A percentile compares a stretch with the other conserved stretches of the same genome.
These are phyloP conservation scores for Castanea crenata DNA, from an alignment of 306 rosid genomes.

Conservation along the genomic window DNA sequence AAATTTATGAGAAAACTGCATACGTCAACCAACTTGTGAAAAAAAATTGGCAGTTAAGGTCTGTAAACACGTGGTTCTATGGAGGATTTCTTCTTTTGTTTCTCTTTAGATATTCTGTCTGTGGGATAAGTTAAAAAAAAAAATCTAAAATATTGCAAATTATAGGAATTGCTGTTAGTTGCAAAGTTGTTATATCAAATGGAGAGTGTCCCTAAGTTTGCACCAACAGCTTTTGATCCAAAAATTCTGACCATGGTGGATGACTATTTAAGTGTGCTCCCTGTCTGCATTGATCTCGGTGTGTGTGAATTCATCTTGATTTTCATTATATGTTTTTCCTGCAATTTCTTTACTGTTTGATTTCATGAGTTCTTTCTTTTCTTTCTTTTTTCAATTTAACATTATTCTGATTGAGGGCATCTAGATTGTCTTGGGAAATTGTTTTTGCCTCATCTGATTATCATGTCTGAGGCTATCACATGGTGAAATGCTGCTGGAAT, in stretches of 20 bases:
- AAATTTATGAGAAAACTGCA: background rate
- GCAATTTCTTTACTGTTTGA: background rate
- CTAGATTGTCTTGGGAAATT: conserved; percentile 6
- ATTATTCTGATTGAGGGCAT: conserved; percentile 13
- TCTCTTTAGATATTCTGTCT: too few relatives aligned
- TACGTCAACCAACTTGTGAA: background rate
- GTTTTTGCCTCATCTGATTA: background rate
- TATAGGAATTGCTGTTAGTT: too few relatives aligned
- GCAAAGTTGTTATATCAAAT: too few relatives aligned
- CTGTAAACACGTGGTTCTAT: background rate
- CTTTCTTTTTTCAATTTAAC: background rate
- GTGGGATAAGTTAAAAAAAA: too few relatives aligned
- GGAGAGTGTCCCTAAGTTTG: too few relatives aligned
- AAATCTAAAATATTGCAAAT: too few relatives aligned
- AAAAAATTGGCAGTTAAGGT: background rate
- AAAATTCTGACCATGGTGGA: background rate
- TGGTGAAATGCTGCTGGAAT: conserved; percentile 18
- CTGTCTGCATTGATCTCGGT: background rate
- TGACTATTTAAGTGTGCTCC: background rate
- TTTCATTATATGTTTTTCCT: background rate
- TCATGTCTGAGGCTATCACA: conserved; percentile 5
- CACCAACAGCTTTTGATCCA: background rate
- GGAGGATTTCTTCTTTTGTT: background rate
- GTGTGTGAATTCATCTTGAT: background rate
- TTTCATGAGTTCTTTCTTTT: background rate